These are phyloP conservation scores for Botryotinia narcissicola DNA, from an alignment of 2,329 filamentous ascomycete genomes.

Conservation along the genomic window DNA sequence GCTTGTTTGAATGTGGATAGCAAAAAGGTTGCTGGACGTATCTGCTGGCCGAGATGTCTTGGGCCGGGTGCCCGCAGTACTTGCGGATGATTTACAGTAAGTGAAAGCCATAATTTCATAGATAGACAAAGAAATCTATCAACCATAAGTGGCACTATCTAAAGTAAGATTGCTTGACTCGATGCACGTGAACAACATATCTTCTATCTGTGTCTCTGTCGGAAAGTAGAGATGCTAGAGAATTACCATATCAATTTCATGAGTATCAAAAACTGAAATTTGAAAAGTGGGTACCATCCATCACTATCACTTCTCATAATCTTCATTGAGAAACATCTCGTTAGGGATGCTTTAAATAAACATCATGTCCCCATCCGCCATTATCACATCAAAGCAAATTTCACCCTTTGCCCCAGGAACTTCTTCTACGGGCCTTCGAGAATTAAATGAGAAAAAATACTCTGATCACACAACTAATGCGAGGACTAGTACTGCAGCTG, in stretches of 20 bases:
- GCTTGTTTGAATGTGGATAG: conserved; percentile 38
- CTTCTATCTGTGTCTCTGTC: conserved; percentile 11
- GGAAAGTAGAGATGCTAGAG: conserved; percentile 12
- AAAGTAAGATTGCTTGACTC: conserved; percentile 48
- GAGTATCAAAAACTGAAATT: conserved; percentile 19
- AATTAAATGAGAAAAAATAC: conserved; percentile 39
- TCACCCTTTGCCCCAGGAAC: conserved; percentile 31
- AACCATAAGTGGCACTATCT: conserved; percentile 24
- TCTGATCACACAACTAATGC: conserved; percentile 36
- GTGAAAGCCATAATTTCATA: conserved; percentile 37
- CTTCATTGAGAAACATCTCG: neutral
- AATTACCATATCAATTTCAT: conserved; percentile 4
- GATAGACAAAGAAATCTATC: conserved; percentile 47
- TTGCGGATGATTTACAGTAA: conserved; percentile 41
- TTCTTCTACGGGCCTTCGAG: conserved; percentile 44
- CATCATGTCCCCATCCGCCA: conserved; percentile 34
- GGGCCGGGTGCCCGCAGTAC: conserved; percentile 48
- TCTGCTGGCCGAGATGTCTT: conserved; percentile 36
- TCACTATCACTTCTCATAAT: conserved; percentile 21
- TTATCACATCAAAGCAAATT: conserved; percentile 27
- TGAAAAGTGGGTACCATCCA: conserved; percentile 12
- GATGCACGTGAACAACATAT: conserved; percentile 50
- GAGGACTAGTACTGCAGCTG: conserved; percentile 41
- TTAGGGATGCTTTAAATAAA: conserved; percentile 20
- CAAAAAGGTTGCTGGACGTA: conserved; percentile 28